Evolutionary conservation across 1,284 basidiomycete genomes (phyloP).

Genomic region (Sporisorium graminicola): DNA sequence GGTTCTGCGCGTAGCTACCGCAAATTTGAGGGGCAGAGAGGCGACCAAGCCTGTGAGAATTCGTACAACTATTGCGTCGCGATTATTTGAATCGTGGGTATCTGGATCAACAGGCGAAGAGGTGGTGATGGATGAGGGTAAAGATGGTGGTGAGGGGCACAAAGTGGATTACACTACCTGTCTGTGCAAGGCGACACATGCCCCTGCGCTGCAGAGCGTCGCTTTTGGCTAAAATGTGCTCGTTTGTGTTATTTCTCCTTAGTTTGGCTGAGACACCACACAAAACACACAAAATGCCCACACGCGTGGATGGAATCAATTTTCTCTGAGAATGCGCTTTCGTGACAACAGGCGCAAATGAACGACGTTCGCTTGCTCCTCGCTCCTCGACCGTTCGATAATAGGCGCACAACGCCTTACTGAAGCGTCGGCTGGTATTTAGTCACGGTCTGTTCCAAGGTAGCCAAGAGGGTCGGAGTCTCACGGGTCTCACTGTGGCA

Average conservation of each 20-base stretch:
- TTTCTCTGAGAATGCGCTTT: constrained; percentile 1
- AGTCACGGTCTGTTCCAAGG: neutral
- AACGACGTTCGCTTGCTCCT: neutral
- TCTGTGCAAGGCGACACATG: constrained; percentile 1
- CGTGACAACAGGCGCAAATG: neutral
- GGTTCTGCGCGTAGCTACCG: neutral
- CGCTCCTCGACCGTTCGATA: no score
- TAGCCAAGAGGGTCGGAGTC: neutral
- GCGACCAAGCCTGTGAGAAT: neutral
- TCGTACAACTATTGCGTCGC: no score
- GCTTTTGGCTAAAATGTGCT: constrained; percentile 2
- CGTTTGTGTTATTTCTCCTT: constrained; percentile 1
- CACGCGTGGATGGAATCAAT: neutral
- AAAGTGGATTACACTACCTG: no score
- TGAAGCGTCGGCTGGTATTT: no score
- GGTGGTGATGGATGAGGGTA: neutral
- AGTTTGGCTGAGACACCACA: constrained; percentile 7
- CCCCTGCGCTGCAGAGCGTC: neutral
- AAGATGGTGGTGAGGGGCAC: constrained; percentile 8
- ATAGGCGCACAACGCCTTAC: no score
- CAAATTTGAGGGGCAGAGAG: neutral
- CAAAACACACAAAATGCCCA: neutral
- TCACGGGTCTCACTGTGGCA: neutral
- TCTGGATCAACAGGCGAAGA: constrained; percentile 1
- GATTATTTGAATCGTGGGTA: constrained; percentile 6